These are phyloP conservation scores for Fraxinus quadrangulata DNA, from an alignment of 257 asterid species.

Conservation along the genomic window DNA sequence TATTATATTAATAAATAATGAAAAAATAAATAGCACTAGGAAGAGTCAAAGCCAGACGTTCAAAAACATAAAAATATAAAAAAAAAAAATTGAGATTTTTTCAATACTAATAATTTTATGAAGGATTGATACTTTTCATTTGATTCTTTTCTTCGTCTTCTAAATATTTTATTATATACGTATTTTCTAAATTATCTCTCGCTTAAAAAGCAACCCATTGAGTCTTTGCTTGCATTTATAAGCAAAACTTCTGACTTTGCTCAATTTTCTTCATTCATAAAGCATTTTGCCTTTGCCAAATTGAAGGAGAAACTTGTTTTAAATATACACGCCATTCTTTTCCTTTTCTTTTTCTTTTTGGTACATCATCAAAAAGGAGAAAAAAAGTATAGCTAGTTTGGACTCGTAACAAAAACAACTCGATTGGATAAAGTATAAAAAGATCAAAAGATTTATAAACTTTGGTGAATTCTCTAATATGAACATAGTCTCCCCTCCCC, in stretches of 20 bases:
- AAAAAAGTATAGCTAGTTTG: no score
- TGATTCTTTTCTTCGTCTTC: not conserved
- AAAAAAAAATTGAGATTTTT: not conserved
- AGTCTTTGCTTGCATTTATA: constrained; percentile 17
- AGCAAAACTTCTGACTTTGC: constrained; percentile 10
- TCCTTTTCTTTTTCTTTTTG: not conserved
- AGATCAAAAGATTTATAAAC: no score
- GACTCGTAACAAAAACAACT: no score
- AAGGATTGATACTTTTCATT: constrained; percentile 21
- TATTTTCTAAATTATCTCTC: not conserved
- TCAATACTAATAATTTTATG: not conserved
- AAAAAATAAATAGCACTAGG: not conserved
- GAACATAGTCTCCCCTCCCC: no score
- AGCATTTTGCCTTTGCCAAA: not conserved
- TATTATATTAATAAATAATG: no score
- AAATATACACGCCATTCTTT: not conserved
- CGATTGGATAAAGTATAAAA: no score
- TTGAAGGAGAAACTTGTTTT: not conserved
- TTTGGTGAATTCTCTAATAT: no score
- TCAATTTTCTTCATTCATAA: not conserved
- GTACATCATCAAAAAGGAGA: no score
- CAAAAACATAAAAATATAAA: no score
- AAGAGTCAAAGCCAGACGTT: not conserved
- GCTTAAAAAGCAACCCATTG: constrained; percentile 15
- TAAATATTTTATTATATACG: not conserved